Base-by-base conservation (phyloP, 352 stramenopile species). In the Pythium scleroteichum region DNA sequence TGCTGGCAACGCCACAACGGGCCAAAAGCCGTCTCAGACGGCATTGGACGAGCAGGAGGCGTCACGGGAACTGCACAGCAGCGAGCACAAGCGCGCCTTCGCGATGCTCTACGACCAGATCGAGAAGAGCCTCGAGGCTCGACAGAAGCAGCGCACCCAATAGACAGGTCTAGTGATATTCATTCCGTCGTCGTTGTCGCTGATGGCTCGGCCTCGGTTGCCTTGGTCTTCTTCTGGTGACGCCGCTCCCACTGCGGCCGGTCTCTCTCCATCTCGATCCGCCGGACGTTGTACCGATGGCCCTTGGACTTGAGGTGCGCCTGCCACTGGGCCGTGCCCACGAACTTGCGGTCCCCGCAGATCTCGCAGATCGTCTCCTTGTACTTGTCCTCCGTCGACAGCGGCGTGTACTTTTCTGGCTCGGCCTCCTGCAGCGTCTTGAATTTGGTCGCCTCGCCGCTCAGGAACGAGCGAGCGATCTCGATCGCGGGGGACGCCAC, bases 251-350 rank as follows among this genome's bases (percentile, higher is more conserved):
- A 67, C 19, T 64, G 44, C 27, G 59, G 45, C 2, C 47, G 19
- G 12, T 69, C 38, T 51, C 75, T 83, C 50, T 89, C 72, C 17
- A 89, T 75, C 45, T 85, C 69, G 16, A 90, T 45, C 2, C 85
- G 76, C 46, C 89, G 90, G 46, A 92, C n/a, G 69, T 94, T 81
- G 39, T 78, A 92, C 41, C 84, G 83, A 70, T 94, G 85, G 10
- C 82, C 79, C 48, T 94, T 94, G 33, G 85, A 94, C n/a, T 67
- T 57, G 61, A 92, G 64, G 57, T 94, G 85, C 46, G 80, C 72
- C 4, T 66, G 63, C 85, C 85, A 94, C 67, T 94, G 79, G 53
- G 71, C 74, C 55, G 76, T 69, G 16, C 82, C 83, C 9, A 79
- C 79, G 47, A 94, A 85, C 57, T 89, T 78, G 22, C 85, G 82